Percentiles rank a stretch among this genome's conserved stretches.
Evolutionary conservation across 164 flowering plant species (phyloP).

Genomic region (Piper betle): DNA sequence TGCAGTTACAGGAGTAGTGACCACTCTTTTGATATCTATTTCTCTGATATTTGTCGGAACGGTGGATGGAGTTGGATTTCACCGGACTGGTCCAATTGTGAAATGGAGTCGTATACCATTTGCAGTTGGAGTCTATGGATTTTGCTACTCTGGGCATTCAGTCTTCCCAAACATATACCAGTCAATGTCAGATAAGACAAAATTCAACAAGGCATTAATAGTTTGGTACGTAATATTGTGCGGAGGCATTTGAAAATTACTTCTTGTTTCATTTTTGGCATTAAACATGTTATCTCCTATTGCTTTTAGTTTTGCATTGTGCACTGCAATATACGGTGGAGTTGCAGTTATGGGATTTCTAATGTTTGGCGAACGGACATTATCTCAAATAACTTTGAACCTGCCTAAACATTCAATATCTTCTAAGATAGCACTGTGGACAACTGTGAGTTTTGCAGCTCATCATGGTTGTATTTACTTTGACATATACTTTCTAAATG

Average conservation of each 20-base stretch:
- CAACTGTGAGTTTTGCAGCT: slow-evolving; percentile 49
- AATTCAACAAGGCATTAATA: slow-evolving; percentile 53
- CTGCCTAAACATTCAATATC: slow-evolving; percentile 45
- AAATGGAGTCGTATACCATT: slow-evolving; percentile 72
- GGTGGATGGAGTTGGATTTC: slow-evolving; percentile 50
- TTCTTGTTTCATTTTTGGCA: neutral
- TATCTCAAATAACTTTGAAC: slow-evolving; percentile 81
- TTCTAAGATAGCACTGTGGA: slow-evolving; percentile 80
- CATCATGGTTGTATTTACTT: neutral
- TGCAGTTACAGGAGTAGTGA: slow-evolving; percentile 85
- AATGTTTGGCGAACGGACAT: slow-evolving; percentile 70
- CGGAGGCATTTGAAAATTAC: neutral
- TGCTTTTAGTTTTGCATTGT: slow-evolving; percentile 51
- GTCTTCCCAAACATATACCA: slow-evolving; percentile 90
- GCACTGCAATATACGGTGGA: slow-evolving; percentile 55
- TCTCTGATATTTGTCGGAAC: slow-evolving; percentile 48
- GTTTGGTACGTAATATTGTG: slow-evolving; percentile 31
- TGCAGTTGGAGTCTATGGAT: slow-evolving; percentile 82
- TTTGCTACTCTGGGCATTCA: slow-evolving; percentile 78
- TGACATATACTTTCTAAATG: slow-evolving; percentile 2
- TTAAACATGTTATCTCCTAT: neutral
- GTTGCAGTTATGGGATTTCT: slow-evolving; percentile 71
- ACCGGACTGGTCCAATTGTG: slow-evolving; percentile 39
- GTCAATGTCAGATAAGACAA: slow-evolving; percentile 72
- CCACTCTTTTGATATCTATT: slow-evolving; percentile 47